Conservation (phyloP, 2,329 filamentous ascomycete genomes). For the Fusarium dlaminii region DNA sequence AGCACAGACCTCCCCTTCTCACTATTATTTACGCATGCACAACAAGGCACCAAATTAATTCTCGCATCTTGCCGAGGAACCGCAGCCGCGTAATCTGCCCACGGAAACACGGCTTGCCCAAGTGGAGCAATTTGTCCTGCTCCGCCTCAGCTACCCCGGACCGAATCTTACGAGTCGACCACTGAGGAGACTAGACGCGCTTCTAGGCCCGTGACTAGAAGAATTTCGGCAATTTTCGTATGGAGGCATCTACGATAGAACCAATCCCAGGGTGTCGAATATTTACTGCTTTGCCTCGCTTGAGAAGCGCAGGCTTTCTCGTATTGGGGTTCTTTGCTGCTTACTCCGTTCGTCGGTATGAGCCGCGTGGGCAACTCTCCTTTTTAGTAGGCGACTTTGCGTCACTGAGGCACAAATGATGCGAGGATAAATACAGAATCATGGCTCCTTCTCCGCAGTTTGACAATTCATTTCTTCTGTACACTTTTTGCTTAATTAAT, state of each 20-base stretch:
- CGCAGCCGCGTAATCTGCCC: slow-evolving; percentile 8
- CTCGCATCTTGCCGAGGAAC: background rate
- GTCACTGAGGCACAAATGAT: background rate
- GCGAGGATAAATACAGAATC: background rate
- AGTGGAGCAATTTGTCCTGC: background rate
- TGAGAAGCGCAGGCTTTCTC: background rate
- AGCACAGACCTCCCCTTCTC: background rate
- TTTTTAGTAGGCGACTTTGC: background rate
- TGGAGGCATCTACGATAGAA: background rate
- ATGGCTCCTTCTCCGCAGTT: background rate
- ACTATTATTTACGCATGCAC: background rate
- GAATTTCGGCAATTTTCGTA: background rate
- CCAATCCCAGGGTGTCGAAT: background rate
- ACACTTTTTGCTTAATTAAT: background rate
- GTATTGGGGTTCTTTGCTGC: background rate
- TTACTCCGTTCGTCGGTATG: background rate
- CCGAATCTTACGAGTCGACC: background rate
- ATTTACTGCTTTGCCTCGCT: background rate
- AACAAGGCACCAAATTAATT: background rate
- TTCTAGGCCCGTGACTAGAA: background rate
- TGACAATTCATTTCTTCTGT: background rate
- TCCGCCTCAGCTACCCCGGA: slow-evolving; percentile 12
- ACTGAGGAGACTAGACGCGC: background rate
- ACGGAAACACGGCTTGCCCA: slow-evolving; percentile 4
- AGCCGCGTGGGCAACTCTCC: background rate